A percentile compares a stretch with the other conserved stretches of the same genome.
These are phyloP conservation scores for Cytospora leucostoma DNA, from an alignment of 2,329 filamentous ascomycete genomes.

Conservation along the genomic window DNA sequence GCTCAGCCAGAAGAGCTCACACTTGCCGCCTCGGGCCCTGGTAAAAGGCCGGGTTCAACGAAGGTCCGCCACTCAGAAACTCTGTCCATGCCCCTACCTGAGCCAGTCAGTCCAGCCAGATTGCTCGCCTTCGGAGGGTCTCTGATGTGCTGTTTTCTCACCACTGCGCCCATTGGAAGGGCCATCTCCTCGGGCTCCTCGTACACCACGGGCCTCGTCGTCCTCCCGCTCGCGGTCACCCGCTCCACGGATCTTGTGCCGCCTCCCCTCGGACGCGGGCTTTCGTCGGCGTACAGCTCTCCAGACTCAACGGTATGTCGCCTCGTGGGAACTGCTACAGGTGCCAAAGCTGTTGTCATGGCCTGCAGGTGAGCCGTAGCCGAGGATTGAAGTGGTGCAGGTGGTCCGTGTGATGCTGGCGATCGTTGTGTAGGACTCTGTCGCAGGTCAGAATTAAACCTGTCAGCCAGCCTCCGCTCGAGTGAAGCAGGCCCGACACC, in stretches of 20 bases:
- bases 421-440: slow-evolving; percentile 34
- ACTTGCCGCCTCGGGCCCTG: slow-evolving; percentile 31
- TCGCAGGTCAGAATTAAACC: slow-evolving; percentile 49
- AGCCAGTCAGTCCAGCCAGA: slow-evolving; percentile 50
- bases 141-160: slow-evolving; percentile 32
- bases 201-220: slow-evolving; percentile 24
- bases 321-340: slow-evolving; percentile 37
- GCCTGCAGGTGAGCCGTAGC: slow-evolving; percentile 38
- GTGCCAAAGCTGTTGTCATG: slow-evolving; percentile 39
- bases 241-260: slow-evolving; percentile 22
- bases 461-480: slow-evolving; percentile 53
- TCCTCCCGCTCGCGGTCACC: slow-evolving; percentile 31
- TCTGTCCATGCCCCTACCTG: slow-evolving; percentile 48
- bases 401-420: slow-evolving; percentile 28
- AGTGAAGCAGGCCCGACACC: slow-evolving; percentile 46
- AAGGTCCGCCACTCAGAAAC: slow-evolving; percentile 53
- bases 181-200: slow-evolving; percentile 39
- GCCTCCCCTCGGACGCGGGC: slow-evolving; percentile 34
- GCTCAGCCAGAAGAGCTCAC: not conserved
- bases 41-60: slow-evolving; percentile 46
- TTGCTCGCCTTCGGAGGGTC: slow-evolving; percentile 42
- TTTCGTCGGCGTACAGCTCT: slow-evolving; percentile 38
- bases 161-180: slow-evolving; percentile 32
- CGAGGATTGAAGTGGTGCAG: slow-evolving; percentile 33
- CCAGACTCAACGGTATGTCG: slow-evolving; percentile 47